Evolutionary conservation across 768 basidiomycete genomes (phyloP), one percentile per base, ranked within the genome.

Genomic region (Mycena capillaripes): DNA sequence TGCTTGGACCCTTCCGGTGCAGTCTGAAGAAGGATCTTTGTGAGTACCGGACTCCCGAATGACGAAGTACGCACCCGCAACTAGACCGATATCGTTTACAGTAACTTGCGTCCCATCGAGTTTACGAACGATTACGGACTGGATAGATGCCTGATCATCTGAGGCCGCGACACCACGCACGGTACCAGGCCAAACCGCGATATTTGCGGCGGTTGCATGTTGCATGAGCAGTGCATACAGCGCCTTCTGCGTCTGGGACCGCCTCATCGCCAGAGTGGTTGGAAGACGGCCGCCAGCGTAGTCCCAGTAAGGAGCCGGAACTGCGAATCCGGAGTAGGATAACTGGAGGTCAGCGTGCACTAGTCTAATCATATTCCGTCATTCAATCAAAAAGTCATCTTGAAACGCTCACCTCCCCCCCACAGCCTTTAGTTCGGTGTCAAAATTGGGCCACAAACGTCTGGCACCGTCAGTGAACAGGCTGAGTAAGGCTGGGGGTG

Each of bases 401-500:
- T 53, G 34, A 55, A 21, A 7, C 29, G 30, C 72, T 46, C 44
- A 79, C 78, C 69, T 30, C 27, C 71, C 76, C 11, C 77, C 78
- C 8, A 58, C 34, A 42, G 62, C 52, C 42, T 66, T 64, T 4
- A 71, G 44, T 36, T 68, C 70, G 29, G 60, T 29, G 44, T 79
- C 79, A 30, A 78, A 73, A 29, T 70, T 70, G 12, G 75, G 73
- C 71, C 78, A 80, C 11, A 79, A 68, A 23, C 66, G 62, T 25
- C 76, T 69, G 9, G 76, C 76, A 8, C 75, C 74, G 30, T 71
- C 59, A 30, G 70, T 58, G 48, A 73, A 66, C 19, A 78, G 67
- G 36, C 63, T 70, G 38, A 75, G 46, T 10, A 73, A 73, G 12
- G 48, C 75, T 75, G 42, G 46, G 32, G 29, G 19, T 44, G 36